Conservation (phyloP, 129 eudicot genomes). For the Ambrosia artemisiifolia region DNA sequence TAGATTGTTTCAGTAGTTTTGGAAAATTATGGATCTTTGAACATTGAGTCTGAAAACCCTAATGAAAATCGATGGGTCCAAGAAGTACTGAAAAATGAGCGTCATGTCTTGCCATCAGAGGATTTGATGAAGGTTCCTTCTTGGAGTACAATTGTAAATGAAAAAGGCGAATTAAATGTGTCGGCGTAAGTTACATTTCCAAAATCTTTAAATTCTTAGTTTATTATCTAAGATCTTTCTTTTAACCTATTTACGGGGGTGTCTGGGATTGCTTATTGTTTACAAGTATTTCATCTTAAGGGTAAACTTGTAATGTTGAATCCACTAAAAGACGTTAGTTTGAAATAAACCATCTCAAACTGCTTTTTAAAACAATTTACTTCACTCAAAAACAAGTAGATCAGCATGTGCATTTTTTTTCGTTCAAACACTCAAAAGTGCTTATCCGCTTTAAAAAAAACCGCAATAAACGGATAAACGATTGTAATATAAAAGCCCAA, state of each 20-base stretch:
- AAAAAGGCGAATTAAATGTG: slow-evolving; percentile 75
- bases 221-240: neutral
- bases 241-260: too few species aligned
- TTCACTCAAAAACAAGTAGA: neutral
- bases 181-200: slow-evolving; percentile 43
- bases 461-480: neutral
- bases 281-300: neutral
- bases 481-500: neutral
- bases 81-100: slow-evolving; percentile 60
- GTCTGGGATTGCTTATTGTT: neutral
- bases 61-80: slow-evolving; percentile 52
- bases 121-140: slow-evolving; percentile 54
- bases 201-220: neutral
- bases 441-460: neutral
- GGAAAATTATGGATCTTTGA: slow-evolving; percentile 64
- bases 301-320: neutral
- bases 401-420: neutral
- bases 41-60: slow-evolving; percentile 43
- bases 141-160: slow-evolving; percentile 69
- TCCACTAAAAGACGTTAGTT: neutral
- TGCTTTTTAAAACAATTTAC: neutral
- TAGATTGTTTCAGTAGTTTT: slow-evolving; percentile 87
- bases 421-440: slow-evolving; percentile 1
- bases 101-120: slow-evolving; percentile 42
- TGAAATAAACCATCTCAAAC: neutral